These are phyloP conservation scores for Pythium aristosporum DNA, from an alignment of 352 stramenopile genomes.

Conservation along the genomic window DNA sequence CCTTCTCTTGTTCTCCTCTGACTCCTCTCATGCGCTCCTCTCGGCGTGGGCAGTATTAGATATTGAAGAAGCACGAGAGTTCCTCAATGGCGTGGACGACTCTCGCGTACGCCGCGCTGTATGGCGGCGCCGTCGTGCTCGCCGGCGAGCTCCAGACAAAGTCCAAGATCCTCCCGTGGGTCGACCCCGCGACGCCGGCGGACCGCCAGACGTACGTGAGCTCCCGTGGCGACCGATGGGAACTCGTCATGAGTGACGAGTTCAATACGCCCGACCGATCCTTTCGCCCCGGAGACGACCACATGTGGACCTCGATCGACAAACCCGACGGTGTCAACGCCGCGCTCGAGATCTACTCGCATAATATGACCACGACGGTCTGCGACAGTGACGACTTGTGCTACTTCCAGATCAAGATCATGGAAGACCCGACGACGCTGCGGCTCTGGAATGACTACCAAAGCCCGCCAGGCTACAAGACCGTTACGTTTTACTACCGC, in stretches of 20 bases:
- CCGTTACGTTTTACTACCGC: constrained; percentile 59
- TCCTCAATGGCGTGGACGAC: not conserved
- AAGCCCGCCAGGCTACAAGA: constrained; percentile 48
- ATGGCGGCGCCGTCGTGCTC: constrained; percentile 14
- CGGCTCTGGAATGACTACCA: constrained; percentile 66
- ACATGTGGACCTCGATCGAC: constrained; percentile 90
- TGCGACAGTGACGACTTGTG: constrained; percentile 51
- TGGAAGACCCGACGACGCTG: constrained; percentile 41
- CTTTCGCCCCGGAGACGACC: constrained; percentile 92
- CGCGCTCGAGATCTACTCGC: constrained; percentile 65
- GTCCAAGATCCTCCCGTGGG: constrained; percentile 57
- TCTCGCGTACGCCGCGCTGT: constrained; percentile 4
- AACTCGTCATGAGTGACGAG: constrained; percentile 79
- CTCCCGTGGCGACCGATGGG: constrained; percentile 50
- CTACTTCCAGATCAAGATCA: constrained; percentile 65
- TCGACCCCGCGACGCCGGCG: constrained; percentile 55
- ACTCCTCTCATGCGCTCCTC: not conserved
- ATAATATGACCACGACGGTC: constrained; percentile 67
- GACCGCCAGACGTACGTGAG: constrained; percentile 41
- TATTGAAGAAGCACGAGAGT: not conserved
- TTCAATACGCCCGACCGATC: constrained; percentile 56
- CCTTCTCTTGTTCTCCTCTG: not conserved
- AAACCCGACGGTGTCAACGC: constrained; percentile 74
- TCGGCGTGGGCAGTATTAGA: not conserved
- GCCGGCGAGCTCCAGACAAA: constrained; percentile 43